Evolutionary conservation across 139 green algal species (phyloP).

Genomic region (Astrephomene gubernaculifera): DNA sequence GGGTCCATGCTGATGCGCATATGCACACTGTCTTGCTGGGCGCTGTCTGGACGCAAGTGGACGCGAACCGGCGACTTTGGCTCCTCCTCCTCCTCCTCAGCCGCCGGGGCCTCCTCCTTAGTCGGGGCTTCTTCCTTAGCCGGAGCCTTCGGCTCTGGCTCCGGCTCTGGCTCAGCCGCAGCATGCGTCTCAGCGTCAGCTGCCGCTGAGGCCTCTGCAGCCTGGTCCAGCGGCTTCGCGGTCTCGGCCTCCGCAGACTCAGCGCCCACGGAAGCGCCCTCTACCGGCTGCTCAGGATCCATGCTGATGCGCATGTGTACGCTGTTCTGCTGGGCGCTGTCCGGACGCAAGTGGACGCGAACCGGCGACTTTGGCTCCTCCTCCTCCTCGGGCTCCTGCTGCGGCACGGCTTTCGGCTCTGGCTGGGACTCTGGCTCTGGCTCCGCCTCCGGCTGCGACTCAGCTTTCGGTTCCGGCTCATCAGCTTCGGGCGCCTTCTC

Average conservation of each 20-base stretch:
- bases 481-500: not conserved
- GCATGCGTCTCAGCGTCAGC: not conserved
- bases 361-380: not conserved
- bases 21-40: no score
- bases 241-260: not conserved
- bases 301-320: constrained; percentile 16
- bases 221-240: not conserved
- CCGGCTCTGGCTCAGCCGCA: not conserved
- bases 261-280: no score
- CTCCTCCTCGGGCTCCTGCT: not conserved
- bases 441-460: not conserved
- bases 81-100: not conserved
- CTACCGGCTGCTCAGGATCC: not conserved
- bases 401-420: not conserved
- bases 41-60: not conserved
- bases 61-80: not conserved
- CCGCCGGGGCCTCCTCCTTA: not conserved
- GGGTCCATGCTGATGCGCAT: constrained; percentile 4
- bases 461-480: not conserved
- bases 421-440: not conserved
- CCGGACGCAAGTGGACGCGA: not conserved
- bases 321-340: not conserved
- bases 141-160: not conserved
- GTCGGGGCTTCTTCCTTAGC: not conserved
- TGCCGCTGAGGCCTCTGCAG: not conserved